Evolutionary conservation across 2,329 filamentous ascomycete genomes (phyloP), one percentile per base, ranked within the genome.

Genomic region (Penicillium sp.): DNA sequence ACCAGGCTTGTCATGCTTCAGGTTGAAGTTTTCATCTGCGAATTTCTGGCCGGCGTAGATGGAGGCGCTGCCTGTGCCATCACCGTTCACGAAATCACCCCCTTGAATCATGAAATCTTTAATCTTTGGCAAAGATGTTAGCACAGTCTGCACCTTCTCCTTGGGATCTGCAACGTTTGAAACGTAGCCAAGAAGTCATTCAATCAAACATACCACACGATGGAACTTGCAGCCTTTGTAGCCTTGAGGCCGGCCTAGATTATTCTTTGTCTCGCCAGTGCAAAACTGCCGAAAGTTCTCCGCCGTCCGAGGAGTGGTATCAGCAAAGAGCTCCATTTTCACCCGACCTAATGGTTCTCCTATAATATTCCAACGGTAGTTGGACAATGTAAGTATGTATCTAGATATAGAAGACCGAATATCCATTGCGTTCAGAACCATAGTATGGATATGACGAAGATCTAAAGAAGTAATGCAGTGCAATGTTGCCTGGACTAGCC

Each of bases 261-360:
- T 74, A 68, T 89, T 89, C 76, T 91, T 96, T 63, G 83, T 86
- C 79, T 97, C 93, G 65, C 94, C 94, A 0, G 93, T 97, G 77
- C 92, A 97, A 77, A 96, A 96, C 70, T 95, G 91, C 47, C 92
- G 89, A 73, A 99, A 97, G 79, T 97, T 97, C 74, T 97, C 94
- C 28, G 91, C 90, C 8, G 94, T 97, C 66, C 87, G 87, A 61
- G 92, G 91, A 0, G 91, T 89, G 21, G 88, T 80, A 74, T 96
- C 83, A 60, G 87, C 85, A 79, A 94, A 97, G 60, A 99, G 84
- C 75, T 97, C 90, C 72, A 96, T 91, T 63, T 89, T 92, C 68
- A 96, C 85, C 57, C 91, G 87, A 61, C 92, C 92, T 16, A 96
- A 83, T 2, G 90, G 87, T 68, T 95, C 90, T 60, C 91, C 91